phyloP scores from a whole-genome alignment of 495 filamentous ascomycete species.

The Clavariopsis aquatica region DNA sequence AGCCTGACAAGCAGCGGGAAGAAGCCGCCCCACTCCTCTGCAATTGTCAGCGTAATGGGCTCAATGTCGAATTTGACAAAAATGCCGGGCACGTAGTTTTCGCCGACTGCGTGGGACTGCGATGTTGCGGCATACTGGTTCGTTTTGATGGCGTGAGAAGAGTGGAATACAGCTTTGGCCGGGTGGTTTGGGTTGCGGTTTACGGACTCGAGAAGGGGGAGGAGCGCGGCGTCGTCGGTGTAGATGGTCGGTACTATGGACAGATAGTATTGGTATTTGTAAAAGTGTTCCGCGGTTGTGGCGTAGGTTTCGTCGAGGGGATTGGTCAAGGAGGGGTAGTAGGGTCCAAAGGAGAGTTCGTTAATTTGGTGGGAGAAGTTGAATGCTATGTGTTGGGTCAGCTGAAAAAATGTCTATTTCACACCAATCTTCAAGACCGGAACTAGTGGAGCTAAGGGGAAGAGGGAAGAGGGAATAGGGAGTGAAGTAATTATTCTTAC shows the following conservation, averaged over 20 bases:
- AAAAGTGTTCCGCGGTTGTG: conserved; percentile 73
- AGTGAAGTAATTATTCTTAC: conserved; percentile 53
- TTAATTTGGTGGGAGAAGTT: conserved; percentile 98
- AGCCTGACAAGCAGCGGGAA: conserved; percentile 74
- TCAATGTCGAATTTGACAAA: conserved; percentile 99
- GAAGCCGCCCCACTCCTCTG: conserved; percentile 75
- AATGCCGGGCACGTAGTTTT: conserved; percentile 79
- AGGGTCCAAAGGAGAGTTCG: conserved; percentile 94
- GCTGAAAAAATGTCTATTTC: too few relatives aligned
- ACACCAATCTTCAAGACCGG: too few relatives aligned
- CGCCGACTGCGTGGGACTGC: conserved; percentile 67
- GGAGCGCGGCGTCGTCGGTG: conserved; percentile 57
- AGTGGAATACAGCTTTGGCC: conserved; percentile 34
- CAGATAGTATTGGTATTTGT: conserved; percentile 98
- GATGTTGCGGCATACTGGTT: conserved; percentile 98
- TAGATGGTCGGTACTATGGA: conserved; percentile 97
- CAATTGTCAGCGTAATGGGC: conserved; percentile 83
- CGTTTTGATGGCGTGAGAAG: conserved; percentile 67
- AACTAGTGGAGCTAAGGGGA: too few relatives aligned
- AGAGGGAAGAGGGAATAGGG: background rate
- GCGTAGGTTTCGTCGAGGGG: conserved; percentile 90
- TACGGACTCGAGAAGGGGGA: conserved; percentile 41
- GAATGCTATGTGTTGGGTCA: conserved; percentile 61
- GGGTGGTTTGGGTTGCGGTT: conserved; percentile 43
- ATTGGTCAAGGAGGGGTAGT: conserved; percentile 90